phyloP scores from a whole-genome alignment of 1,284 basidiomycete genomes.

The Serendipita sp. region DNA sequence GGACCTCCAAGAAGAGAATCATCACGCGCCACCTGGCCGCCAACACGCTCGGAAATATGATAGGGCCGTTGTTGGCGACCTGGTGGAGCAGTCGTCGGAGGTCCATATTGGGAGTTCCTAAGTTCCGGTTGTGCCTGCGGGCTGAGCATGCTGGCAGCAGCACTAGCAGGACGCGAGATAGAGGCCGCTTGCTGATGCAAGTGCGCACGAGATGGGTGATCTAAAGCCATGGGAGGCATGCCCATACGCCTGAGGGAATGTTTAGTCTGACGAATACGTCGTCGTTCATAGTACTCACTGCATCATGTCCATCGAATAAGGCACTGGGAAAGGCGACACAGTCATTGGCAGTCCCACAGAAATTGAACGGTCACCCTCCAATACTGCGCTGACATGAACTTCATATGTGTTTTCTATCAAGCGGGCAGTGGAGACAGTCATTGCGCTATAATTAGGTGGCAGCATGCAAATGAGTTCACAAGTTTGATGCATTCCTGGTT shows the following conservation, averaged over 20 bases:
- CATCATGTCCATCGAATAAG: conserved; percentile 10
- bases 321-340: conserved; percentile 35
- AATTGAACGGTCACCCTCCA: conserved; percentile 51
- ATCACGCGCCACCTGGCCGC: neutral
- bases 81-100: conserved; percentile 9
- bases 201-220: conserved; percentile 1
- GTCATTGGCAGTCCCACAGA: conserved; percentile 60
- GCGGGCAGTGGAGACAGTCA: conserved; percentile 60
- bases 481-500: conserved; percentile 52
- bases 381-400: conserved; percentile 58
- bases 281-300: conserved; percentile 4
- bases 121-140: neutral
- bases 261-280: neutral
- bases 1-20: neutral
- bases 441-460: conserved; percentile 54
- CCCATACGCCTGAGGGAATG: conserved; percentile 5
- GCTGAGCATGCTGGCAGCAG: neutral
- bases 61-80: conserved; percentile 1
- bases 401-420: conserved; percentile 72
- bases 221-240: conserved; percentile 9
- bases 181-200: neutral
- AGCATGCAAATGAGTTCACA: conserved; percentile 56
- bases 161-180: conserved; percentile 2
- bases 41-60: conserved; percentile 11
- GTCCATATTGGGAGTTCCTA: neutral